phyloP scores from a whole-genome alignment of 768 basidiomycete genomes.

The Trametes maxima region DNA sequence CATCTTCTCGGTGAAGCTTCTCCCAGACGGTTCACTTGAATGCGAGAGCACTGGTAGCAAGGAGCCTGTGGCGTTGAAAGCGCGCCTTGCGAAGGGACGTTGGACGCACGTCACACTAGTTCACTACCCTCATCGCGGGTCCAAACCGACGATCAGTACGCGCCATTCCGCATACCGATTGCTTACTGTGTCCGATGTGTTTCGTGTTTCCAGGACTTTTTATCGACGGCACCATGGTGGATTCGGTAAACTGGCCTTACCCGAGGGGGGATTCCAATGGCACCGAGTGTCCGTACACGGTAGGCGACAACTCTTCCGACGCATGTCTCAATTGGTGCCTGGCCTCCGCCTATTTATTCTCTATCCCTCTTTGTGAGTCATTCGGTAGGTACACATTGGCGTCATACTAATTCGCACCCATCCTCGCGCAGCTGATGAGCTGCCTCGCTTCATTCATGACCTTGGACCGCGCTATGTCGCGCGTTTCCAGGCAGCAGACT shows the following conservation, averaged over 20 bases:
- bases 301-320: conserved; percentile 53
- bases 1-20: conserved; percentile 50
- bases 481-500: conserved; percentile 70
- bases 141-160: conserved; percentile 62
- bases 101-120: conserved; percentile 78
- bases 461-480: conserved; percentile 79
- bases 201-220: conserved; percentile 58
- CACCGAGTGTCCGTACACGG: conserved; percentile 44
- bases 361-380: conserved; percentile 54
- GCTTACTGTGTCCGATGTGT: not conserved
- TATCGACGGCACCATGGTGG: conserved; percentile 68
- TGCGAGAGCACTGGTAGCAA: conserved; percentile 44
- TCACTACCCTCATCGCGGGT: conserved; percentile 58
- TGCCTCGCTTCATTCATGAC: conserved; percentile 76
- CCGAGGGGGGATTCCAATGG: conserved; percentile 50
- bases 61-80: conserved; percentile 45
- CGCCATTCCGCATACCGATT: not conserved
- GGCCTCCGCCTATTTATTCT: conserved; percentile 64
- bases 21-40: conserved; percentile 59
- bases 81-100: conserved; percentile 52
- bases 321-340: conserved; percentile 66
- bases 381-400: not conserved
- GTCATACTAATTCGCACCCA: not conserved
- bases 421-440: conserved; percentile 57
- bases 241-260: conserved; percentile 64